Conservation (phyloP, 176 grass and related monocot species). For the Oryza rufipogon region DNA sequence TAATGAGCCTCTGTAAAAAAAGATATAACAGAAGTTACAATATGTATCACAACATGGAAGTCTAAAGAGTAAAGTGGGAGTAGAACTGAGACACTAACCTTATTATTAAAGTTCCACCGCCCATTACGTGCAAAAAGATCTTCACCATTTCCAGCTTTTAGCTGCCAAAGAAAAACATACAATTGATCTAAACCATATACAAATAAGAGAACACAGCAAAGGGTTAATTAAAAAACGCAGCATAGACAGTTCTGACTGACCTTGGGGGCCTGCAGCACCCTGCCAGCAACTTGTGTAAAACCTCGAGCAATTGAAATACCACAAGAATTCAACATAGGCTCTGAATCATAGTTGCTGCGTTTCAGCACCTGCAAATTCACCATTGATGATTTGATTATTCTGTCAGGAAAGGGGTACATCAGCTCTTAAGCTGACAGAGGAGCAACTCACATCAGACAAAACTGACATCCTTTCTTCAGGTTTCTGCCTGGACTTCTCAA, state of each 20-base stretch:
- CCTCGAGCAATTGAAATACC: slow-evolving; percentile 62
- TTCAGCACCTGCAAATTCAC: slow-evolving; percentile 53
- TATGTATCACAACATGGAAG: not conserved
- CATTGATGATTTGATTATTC: not conserved
- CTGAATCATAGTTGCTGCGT: slow-evolving; percentile 67
- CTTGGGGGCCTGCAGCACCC: slow-evolving; percentile 72
- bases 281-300: slow-evolving; percentile 75
- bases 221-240: not conserved
- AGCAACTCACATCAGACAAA: slow-evolving; percentile 57
- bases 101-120: slow-evolving; percentile 95
- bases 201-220: not conserved
- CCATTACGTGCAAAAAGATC: slow-evolving; percentile 75
- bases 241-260: slow-evolving; percentile 25
- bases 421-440: not conserved
- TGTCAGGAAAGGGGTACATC: not conserved
- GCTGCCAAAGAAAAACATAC: slow-evolving; percentile 44
- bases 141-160: slow-evolving; percentile 76
- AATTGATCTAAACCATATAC: not conserved
- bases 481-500: slow-evolving; percentile 95
- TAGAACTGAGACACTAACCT: slow-evolving; percentile 39
- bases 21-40: not conserved
- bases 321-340: slow-evolving; percentile 71
- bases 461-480: slow-evolving; percentile 80
- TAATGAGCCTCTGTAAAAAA: slow-evolving; percentile 60
- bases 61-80: not conserved